Percentiles rank a stretch among this genome's conserved stretches.
Evolutionary conservation across 2,329 filamentous ascomycete genomes (phyloP).

Genomic region (Diaporthe citriasiana): DNA sequence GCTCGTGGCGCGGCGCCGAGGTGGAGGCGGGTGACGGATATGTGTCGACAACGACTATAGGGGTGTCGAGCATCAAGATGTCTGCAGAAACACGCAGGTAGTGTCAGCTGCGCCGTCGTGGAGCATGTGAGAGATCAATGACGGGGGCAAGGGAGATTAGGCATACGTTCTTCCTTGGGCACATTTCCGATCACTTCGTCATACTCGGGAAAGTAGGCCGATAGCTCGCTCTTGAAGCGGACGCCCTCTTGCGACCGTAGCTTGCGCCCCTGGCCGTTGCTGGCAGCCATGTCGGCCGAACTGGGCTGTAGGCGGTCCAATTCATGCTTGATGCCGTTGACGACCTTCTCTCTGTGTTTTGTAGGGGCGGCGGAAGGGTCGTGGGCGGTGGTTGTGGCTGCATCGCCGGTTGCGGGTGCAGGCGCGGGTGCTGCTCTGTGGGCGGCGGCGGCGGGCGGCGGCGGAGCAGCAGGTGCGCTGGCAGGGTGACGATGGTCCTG

Average conservation of each 20-base stretch:
- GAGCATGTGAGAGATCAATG: slow-evolving; percentile 22
- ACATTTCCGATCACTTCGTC: slow-evolving; percentile 93
- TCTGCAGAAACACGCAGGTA: slow-evolving; percentile 65
- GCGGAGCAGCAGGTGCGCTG: slow-evolving; percentile 35
- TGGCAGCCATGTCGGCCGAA: slow-evolving; percentile 61
- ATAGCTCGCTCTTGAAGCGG: slow-evolving; percentile 90
- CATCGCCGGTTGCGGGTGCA: slow-evolving; percentile 46
- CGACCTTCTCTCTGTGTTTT: slow-evolving; percentile 70
- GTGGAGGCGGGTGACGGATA: slow-evolving; percentile 51
- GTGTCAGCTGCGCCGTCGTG: slow-evolving; percentile 33
- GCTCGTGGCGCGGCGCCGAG: slow-evolving; percentile 41
- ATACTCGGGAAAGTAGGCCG: slow-evolving; percentile 92
- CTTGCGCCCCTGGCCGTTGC: slow-evolving; percentile 73
- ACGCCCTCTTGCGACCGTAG: slow-evolving; percentile 88
- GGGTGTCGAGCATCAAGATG: slow-evolving; percentile 78
- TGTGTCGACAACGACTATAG: slow-evolving; percentile 77
- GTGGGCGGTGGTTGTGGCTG: slow-evolving; percentile 40
- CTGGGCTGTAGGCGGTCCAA: slow-evolving; percentile 68
- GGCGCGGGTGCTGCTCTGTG: slow-evolving; percentile 39
- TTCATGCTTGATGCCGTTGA: slow-evolving; percentile 74
- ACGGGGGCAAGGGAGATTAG: slow-evolving; percentile 1
- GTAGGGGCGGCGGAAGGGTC: slow-evolving; percentile 52
- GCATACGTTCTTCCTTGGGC: slow-evolving; percentile 81
- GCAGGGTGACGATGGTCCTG: slow-evolving; percentile 45
- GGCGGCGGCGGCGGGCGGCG: slow-evolving; percentile 36